Evolutionary conservation across 2,329 filamentous ascomycete genomes (phyloP), one percentile per base, ranked within the genome.

Genomic region (Coniochaeta sp.): DNA sequence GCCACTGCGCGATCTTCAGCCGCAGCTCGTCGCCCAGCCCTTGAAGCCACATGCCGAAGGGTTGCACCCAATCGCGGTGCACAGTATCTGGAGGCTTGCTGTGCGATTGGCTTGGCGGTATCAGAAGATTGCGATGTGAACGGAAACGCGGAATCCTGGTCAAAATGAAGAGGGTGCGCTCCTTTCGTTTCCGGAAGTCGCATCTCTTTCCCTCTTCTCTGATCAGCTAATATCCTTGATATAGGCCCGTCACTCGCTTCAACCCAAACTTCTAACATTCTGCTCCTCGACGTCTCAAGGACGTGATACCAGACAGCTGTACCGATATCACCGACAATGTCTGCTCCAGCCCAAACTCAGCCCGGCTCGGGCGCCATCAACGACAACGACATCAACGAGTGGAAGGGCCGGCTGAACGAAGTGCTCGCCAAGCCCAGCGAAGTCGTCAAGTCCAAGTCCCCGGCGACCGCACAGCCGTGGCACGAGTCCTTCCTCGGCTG

Each of bases 381-480:
- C 70, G 70, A 79, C 63, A 66, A 71, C 60, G 78, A 80, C 59
- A 66, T 79, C 40, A 70, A 76, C 43, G 70, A 77, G 60, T 80
- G 77, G 78, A 78, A 75, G 65, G 64, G 65, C 19, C 72, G 73
- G 17, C 70, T 79, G 70, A 79, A 79, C 67, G 70, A 74, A 12
- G 72, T 78, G 57, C 70, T 79, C 54, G 73, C 75, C 57, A 71
- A 72, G 19, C 74, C 78, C 5, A 66, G 70, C 60, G 77, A 78
- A 61, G 71, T 74, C 61, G 59, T 79, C 70, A 75, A 78, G 66
- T 75, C 75, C 40, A 71, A 69, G 61, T 78, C 78, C 1, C 69
- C 75, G 14, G 70, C 68, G 24, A 65, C 64, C 26, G 63, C 77
- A 0, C 69, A 73, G 65, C 60, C 73, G 11, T 81, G 77, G 77